These are phyloP conservation scores for Geotrichum citri-aurantii DNA, from an alignment of 1,139 yeast genomes.

Conservation along the genomic window DNA sequence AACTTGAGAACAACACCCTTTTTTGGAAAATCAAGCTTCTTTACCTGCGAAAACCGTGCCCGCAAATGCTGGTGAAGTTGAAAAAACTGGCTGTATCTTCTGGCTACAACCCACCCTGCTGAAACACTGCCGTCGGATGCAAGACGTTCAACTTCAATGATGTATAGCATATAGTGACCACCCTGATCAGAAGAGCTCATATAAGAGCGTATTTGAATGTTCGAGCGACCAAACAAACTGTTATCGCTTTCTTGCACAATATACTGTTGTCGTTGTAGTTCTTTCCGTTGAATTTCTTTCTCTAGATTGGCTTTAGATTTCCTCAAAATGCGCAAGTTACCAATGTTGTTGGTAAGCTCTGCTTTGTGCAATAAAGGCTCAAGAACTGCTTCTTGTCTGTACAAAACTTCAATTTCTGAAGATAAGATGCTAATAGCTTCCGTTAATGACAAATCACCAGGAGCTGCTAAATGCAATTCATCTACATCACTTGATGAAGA, in stretches of 20 bases:
- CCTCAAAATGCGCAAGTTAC: constrained; percentile 59
- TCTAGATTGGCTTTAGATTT: constrained; percentile 63
- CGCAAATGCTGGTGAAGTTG: constrained; percentile 63
- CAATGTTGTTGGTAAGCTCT: constrained; percentile 67
- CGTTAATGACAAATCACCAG: constrained; percentile 60
- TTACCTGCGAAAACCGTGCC: constrained; percentile 47
- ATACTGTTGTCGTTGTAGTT: constrained; percentile 71
- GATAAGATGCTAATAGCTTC: constrained; percentile 58
- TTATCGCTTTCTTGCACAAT: constrained; percentile 79
- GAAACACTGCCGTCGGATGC: constrained; percentile 44
- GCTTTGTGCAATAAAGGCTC: constrained; percentile 71
- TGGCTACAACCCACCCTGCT: constrained; percentile 86
- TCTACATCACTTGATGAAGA: constrained; percentile 17
- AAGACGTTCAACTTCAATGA: constrained; percentile 66
- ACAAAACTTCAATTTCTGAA: constrained; percentile 54
- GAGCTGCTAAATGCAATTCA: constrained; percentile 48
- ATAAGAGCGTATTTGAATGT: constrained; percentile 60
- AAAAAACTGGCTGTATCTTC: constrained; percentile 81
- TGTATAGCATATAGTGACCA: constrained; percentile 60
- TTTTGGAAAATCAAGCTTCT: constrained; percentile 54
- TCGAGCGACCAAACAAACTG: constrained; percentile 66
- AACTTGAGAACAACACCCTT: constrained; percentile 61
- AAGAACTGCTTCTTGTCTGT: constrained; percentile 58
- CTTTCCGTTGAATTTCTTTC: constrained; percentile 65
- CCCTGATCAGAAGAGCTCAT: constrained; percentile 46